phyloP scores from a whole-genome alignment of 345 rosid species.

The Aquilaria malaccensis region DNA sequence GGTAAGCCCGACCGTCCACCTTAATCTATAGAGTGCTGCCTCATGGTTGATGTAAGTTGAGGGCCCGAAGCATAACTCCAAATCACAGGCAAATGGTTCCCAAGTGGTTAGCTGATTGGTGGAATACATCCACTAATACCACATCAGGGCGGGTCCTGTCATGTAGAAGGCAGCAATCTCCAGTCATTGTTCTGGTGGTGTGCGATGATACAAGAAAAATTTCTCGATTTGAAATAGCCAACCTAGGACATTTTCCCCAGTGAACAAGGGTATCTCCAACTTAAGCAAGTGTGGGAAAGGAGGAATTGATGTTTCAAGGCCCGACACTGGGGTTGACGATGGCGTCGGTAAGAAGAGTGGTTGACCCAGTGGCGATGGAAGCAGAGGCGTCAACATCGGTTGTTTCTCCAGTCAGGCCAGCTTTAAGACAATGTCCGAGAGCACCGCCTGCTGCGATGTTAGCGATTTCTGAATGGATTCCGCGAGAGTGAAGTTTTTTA shows the following conservation, averaged over 20 bases:
- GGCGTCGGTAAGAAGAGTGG: background rate
- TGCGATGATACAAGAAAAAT: background rate
- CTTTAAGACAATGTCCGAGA: no score
- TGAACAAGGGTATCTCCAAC: no score
- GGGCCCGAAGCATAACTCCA: background rate
- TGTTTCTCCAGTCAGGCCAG: background rate
- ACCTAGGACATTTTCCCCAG: no score
- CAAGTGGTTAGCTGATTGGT: background rate
- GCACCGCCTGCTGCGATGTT: no score
- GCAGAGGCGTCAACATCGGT: background rate
- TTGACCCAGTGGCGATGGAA: background rate
- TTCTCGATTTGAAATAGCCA: background rate
- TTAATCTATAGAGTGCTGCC: background rate
- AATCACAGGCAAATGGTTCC: background rate
- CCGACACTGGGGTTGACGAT: background rate
- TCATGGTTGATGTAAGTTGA: background rate
- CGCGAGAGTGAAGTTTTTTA: no score
- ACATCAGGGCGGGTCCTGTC: background rate
- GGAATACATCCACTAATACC: background rate
- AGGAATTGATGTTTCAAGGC: no score
- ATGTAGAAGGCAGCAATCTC: background rate
- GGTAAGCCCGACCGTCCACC: background rate
- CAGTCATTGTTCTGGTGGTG: background rate
- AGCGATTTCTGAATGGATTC: no score
- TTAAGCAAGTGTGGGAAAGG: background rate